Evolutionary conservation across 805 yeast species (phyloP).

Genomic region (Wickerhamomyces bisporus): DNA sequence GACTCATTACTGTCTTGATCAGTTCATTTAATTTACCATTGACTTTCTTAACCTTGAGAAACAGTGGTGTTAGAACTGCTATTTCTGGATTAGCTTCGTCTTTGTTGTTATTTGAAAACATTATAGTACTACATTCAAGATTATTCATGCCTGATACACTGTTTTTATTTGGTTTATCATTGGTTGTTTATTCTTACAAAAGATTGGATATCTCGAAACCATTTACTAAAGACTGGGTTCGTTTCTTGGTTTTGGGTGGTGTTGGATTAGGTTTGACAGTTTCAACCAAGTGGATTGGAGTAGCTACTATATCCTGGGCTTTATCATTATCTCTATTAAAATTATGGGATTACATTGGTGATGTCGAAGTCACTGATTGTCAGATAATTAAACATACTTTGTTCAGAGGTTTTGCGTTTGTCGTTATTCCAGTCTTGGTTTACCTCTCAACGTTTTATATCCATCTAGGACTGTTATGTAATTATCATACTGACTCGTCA

Average conservation of each 20-base stretch:
- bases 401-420: constrained; percentile 35
- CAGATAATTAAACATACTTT: constrained; percentile 36
- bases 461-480: constrained; percentile 46
- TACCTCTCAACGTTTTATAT: constrained; percentile 53
- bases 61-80: constrained; percentile 45
- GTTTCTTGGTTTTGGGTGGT: constrained; percentile 43
- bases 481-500: constrained; percentile 52
- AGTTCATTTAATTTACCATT: constrained; percentile 51
- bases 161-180: constrained; percentile 38
- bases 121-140: constrained; percentile 55
- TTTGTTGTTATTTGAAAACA: constrained; percentile 55
- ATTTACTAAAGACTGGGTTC: constrained; percentile 48
- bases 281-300: constrained; percentile 68
- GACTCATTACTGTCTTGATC: constrained; percentile 50
- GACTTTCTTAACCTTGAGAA: constrained; percentile 50
- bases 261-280: constrained; percentile 47
- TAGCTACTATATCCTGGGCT: constrained; percentile 64
- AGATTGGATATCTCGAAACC: constrained; percentile 41
- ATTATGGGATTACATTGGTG: constrained; percentile 70
- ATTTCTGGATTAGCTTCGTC: constrained; percentile 47
- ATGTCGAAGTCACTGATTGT: constrained; percentile 41
- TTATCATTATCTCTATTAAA: constrained; percentile 37
- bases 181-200: constrained; percentile 49
- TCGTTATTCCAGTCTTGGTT: constrained; percentile 51
- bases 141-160: constrained; percentile 41